A percentile compares a stretch with the other conserved stretches of the same genome.
These are phyloP conservation scores for Rhododendron mucronatum DNA, from an alignment of 148 eudicot genomes.

Conservation along the genomic window DNA sequence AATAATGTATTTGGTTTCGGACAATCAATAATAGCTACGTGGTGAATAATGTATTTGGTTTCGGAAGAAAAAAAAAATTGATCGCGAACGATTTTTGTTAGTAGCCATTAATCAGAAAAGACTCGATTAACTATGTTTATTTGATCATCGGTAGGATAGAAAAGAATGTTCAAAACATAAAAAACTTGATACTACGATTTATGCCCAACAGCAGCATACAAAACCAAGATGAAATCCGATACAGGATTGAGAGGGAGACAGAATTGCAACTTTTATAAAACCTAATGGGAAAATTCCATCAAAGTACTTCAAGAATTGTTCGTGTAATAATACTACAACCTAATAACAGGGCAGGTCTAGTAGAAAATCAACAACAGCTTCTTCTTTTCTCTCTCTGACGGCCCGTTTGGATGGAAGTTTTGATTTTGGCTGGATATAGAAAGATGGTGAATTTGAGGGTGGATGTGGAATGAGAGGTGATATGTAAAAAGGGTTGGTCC, in stretches of 20 bases:
- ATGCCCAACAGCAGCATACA: background rate
- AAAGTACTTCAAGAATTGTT: background rate
- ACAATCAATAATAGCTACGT: background rate
- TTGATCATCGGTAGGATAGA: background rate
- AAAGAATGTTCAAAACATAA: background rate
- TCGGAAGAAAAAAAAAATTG: background rate
- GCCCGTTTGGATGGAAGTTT: too few species aligned
- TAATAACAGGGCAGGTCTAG: background rate
- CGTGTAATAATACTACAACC: background rate
- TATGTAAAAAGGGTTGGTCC: too few species aligned
- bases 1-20: background rate
- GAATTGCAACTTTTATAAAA: background rate
- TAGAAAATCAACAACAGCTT: background rate
- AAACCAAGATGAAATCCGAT: background rate
- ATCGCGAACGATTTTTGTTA: background rate
- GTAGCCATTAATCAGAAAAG: background rate
- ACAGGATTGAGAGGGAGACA: background rate
- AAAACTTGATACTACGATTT: background rate
- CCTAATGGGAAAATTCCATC: background rate
- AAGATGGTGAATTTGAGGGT: too few species aligned
- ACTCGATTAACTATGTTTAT: background rate
- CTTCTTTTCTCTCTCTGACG: too few species aligned
- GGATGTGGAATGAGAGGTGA: too few species aligned
- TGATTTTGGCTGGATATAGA: too few species aligned
- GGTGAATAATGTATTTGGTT: background rate